phyloP scores from a whole-genome alignment of 2,329 filamentous ascomycete species.

The Calonectria fujianensis region DNA sequence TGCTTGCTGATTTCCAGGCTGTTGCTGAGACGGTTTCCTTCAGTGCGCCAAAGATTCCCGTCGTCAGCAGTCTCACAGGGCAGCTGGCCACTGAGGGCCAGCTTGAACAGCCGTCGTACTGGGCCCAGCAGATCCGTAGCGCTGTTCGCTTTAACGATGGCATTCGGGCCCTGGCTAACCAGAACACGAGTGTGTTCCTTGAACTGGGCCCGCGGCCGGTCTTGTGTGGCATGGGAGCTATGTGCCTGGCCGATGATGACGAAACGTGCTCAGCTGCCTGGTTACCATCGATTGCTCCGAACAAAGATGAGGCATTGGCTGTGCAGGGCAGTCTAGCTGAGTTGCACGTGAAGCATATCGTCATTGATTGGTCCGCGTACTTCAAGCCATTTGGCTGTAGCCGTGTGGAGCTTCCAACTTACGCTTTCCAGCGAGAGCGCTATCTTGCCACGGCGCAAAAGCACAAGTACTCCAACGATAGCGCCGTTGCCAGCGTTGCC shows the following conservation, averaged over 20 bases:
- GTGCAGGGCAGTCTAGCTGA: background rate
- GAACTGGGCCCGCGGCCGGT: background rate
- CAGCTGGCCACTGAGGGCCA: background rate
- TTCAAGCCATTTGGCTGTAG: background rate
- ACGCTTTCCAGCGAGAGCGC: slow-evolving; percentile 5
- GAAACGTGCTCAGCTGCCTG: background rate
- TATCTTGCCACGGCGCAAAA: too few relatives aligned
- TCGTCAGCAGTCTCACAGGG: slow-evolving; percentile 2
- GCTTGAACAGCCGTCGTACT: background rate
- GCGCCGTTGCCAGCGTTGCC: too few relatives aligned
- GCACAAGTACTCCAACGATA: too few relatives aligned
- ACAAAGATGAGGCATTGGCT: background rate
- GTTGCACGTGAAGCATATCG: background rate
- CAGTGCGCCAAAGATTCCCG: background rate
- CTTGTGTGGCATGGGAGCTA: background rate
- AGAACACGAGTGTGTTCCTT: background rate
- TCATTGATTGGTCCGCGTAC: background rate
- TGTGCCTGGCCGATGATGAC: background rate
- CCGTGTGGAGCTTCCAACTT: background rate
- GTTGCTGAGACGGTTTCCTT: background rate
- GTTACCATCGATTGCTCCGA: background rate
- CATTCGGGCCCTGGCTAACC: background rate
- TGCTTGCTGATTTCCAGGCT: background rate
- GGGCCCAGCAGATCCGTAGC: background rate
- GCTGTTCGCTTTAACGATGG: background rate